phyloP scores from a whole-genome alignment of 2,329 filamentous ascomycete species.

The Phymatotrichopsis omnivora region DNA sequence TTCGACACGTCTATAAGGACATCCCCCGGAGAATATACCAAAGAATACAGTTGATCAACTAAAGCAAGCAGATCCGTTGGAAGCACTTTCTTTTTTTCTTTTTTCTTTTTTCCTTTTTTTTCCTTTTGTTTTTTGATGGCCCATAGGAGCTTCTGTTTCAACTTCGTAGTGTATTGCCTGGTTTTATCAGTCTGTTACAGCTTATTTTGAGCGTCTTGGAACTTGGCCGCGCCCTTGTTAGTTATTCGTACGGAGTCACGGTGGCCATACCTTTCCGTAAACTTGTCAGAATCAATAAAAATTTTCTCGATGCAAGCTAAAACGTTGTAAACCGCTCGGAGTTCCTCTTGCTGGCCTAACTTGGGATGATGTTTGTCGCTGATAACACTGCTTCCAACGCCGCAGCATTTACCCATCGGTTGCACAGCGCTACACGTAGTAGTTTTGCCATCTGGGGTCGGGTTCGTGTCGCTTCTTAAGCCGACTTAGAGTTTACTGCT shows the following conservation, averaged over 20 bases:
- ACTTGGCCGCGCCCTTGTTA: neutral
- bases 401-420: neutral
- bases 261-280: neutral
- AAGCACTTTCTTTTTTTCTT: neutral
- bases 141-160: constrained; percentile 1
- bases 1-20: too few species aligned
- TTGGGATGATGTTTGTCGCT: too few species aligned
- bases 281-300: neutral
- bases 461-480: too few species aligned
- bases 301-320: neutral
- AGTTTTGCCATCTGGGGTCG: too few species aligned
- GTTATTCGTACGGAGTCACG: neutral
- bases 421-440: too few species aligned
- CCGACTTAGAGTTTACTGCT: neutral
- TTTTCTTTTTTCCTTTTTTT: too few species aligned
- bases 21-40: neutral
- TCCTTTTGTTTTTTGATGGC: neutral
- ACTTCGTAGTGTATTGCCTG: neutral
- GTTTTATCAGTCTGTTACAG: neutral
- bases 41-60: neutral
- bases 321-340: neutral
- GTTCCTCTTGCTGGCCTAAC: too few species aligned
- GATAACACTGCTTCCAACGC: too few species aligned
- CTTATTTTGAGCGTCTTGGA: too few species aligned
- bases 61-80: neutral